Base-by-base conservation (phyloP, 768 basidiomycete species). In the Pulveroboletus ravenelii region DNA sequence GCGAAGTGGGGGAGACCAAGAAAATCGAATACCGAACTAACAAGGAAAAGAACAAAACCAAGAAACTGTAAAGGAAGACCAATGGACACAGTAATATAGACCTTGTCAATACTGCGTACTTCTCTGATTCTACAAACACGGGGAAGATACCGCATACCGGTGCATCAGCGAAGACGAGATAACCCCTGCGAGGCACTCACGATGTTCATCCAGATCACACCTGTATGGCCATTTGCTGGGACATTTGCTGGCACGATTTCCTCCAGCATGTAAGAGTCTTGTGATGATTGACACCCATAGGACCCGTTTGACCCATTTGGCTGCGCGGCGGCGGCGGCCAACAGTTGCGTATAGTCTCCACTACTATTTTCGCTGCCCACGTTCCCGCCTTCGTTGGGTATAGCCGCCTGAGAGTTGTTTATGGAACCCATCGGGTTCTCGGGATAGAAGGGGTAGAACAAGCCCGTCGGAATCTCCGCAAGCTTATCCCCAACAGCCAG, bases 371-470 rank as follows among this genome's bases (percentile, higher is more conserved):
- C 66, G 13, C 48, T 60, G 34, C 17, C 49, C 12, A 45, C 48
- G 10, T 43, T 49, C 12, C 62, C 62, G 10, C 48, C 51, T 7
- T 62, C 68, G 44, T 45, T 60, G 23, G 55, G 15, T 27, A 60
- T 58, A 35, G 54, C 45, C 10, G 41, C 20, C 14, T 61, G 65
- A 15, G 61, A 35, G 17, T 49, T 60, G 17, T 15, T 37, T 20
- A 59, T 47, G 30, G 65, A 50, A 14, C 44, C 61, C 67, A 68
- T 62, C 50, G 66, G 47, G 58, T 72, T 70, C 56, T 88, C 86
- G 0, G 86, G 82, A 60, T 76, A 88, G 72, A 88, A 87, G 0
- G 88, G 88, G 59, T 87, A 91, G 69, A 91, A 90, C 39, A 89
- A 66, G 29, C 75, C 77, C 6, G 78, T 70, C 2, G 87, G 86